These are phyloP conservation scores for Trichoderma breve DNA, from an alignment of 2,329 filamentous ascomycete genomes.

Conservation along the genomic window DNA sequence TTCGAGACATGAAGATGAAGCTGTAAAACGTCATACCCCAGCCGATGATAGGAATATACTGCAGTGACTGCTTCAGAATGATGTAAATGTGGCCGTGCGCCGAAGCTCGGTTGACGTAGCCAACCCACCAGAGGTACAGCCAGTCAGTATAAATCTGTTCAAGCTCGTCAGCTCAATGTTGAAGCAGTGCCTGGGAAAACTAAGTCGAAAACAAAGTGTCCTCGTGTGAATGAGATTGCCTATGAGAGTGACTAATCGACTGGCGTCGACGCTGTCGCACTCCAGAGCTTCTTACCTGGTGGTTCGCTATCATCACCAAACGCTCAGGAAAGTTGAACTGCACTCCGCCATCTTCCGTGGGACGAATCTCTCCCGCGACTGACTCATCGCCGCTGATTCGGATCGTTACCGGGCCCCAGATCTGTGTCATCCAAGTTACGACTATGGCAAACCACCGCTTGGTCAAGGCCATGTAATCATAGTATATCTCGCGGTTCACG, in stretches of 20 bases:
- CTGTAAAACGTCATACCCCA: slow-evolving; percentile 82
- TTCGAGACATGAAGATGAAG: slow-evolving; percentile 89
- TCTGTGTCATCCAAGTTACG: slow-evolving; percentile 76
- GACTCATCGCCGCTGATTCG: slow-evolving; percentile 80
- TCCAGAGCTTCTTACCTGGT: slow-evolving; percentile 59
- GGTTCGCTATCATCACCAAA: slow-evolving; percentile 81
- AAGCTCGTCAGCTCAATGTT: not conserved
- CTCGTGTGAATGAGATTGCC: not conserved
- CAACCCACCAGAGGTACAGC: slow-evolving; percentile 91
- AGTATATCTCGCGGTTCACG: slow-evolving; percentile 73
- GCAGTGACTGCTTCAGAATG: slow-evolving; percentile 83
- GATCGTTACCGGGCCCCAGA: slow-evolving; percentile 82
- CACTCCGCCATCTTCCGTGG: slow-evolving; percentile 68
- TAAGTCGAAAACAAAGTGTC: not conserved
- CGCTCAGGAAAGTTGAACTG: slow-evolving; percentile 79
- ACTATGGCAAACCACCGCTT: slow-evolving; percentile 81
- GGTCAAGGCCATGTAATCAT: slow-evolving; percentile 82
- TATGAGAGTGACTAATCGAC: not conserved
- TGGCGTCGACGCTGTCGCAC: not conserved
- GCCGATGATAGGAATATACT: slow-evolving; percentile 75
- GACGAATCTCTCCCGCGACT: slow-evolving; percentile 70
- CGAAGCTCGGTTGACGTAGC: slow-evolving; percentile 70
- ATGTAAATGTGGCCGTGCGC: slow-evolving; percentile 89
- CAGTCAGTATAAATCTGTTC: slow-evolving; percentile 78
- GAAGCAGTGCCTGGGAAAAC: not conserved